Conservation (phyloP, 768 basidiomycete species). For the Rhizopogon sp. region DNA sequence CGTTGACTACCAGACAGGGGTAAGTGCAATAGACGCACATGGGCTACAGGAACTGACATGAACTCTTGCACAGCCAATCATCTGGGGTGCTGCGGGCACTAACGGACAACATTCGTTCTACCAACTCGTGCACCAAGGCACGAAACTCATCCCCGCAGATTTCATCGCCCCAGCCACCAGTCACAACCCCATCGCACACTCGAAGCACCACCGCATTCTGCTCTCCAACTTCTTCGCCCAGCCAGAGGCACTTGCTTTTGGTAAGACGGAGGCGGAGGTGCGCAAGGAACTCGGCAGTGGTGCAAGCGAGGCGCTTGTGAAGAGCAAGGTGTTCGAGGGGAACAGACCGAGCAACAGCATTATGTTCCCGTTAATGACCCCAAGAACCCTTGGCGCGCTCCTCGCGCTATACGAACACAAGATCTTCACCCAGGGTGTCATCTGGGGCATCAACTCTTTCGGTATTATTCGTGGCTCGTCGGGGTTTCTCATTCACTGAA, state of each 20-base stretch:
- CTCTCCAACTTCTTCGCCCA: constrained; percentile 98
- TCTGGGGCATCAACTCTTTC: constrained; percentile 99
- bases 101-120: constrained; percentile 99
- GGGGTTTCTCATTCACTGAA: neutral
- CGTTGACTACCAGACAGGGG: constrained; percentile 95
- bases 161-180: constrained; percentile 88
- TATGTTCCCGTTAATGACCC: constrained; percentile 90
- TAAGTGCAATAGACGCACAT: constrained; percentile 33
- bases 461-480: constrained; percentile 39
- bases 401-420: constrained; percentile 97
- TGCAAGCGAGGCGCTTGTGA: constrained; percentile 80
- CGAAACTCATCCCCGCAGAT: constrained; percentile 87
- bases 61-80: constrained; percentile 66
- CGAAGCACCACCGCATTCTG: constrained; percentile 95
- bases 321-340: constrained; percentile 97
- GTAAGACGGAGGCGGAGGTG: constrained; percentile 92
- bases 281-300: constrained; percentile 58
- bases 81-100: constrained; percentile 98
- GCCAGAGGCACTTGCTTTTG: constrained; percentile 95
- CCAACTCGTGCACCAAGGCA: constrained; percentile 93
- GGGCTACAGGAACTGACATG: neutral
- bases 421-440: constrained; percentile 94
- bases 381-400: constrained; percentile 80
- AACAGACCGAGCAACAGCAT: constrained; percentile 97
- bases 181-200: constrained; percentile 82